Evolutionary conservation across 148 eudicot species (phyloP).

Genomic region (Vaccinium macrocarpon): DNA sequence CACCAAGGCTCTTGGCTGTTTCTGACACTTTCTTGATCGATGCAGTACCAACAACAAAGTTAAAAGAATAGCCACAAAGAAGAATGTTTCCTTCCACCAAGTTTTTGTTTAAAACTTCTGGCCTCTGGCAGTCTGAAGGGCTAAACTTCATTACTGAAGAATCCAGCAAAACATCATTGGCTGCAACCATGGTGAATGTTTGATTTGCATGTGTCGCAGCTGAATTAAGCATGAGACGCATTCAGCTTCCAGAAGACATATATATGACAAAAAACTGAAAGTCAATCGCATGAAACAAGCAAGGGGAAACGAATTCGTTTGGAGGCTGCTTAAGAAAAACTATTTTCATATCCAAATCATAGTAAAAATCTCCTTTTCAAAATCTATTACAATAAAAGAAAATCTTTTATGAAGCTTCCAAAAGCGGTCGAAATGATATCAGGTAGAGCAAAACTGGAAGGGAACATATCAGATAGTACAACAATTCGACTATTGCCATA

Average conservation of each 20-base stretch:
- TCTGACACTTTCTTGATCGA: constrained; percentile 88
- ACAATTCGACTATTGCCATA: not conserved
- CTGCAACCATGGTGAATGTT: constrained; percentile 77
- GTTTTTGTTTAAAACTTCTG: constrained; percentile 78
- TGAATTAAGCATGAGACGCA: constrained; percentile 36
- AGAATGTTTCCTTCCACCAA: constrained; percentile 88
- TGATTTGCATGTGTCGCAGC: constrained; percentile 76
- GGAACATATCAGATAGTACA: not conserved
- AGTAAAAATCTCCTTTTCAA: not conserved
- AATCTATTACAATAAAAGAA: not conserved
- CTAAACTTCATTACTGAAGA: constrained; percentile 60
- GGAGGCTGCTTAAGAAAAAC: not conserved
- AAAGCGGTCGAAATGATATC: not conserved
- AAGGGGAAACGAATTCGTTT: not conserved
- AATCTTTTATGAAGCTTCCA: not conserved
- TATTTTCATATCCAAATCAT: not conserved
- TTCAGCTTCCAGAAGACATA: constrained; percentile 20
- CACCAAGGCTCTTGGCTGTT: constrained; percentile 87
- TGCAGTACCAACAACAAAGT: constrained; percentile 83
- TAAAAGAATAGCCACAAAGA: constrained; percentile 95
- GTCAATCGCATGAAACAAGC: constrained; percentile 2
- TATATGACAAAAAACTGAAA: not conserved
- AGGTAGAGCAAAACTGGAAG: not conserved
- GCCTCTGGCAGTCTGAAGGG: constrained; percentile 92
- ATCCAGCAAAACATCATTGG: constrained; percentile 82